Evolutionary conservation across 2,329 filamentous ascomycete species (phyloP).

Genomic region (Ophiocordyceps camponoti-saundersi): DNA sequence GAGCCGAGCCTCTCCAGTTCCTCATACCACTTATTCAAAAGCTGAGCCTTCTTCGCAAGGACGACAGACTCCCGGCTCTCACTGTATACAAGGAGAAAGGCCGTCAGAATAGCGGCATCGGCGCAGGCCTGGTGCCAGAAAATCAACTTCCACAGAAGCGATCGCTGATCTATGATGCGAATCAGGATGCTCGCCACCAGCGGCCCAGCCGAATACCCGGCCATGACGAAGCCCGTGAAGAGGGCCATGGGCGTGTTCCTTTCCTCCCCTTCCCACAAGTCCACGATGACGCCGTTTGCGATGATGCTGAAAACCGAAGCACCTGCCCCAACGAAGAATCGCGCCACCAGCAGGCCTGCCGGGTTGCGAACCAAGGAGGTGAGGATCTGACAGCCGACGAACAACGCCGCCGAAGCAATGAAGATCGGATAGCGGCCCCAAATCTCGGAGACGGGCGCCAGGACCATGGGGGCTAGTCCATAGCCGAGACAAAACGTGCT

Average conservation of each 20-base stretch:
- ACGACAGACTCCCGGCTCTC: conserved; percentile 74
- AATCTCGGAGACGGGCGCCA: conserved; percentile 78
- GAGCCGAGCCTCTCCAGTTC: conserved; percentile 47
- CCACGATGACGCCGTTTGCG: conserved; percentile 80
- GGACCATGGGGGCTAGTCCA: conserved; percentile 66
- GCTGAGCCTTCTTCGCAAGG: conserved; percentile 55
- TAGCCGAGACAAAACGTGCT: conserved; percentile 74
- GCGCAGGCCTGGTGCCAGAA: conserved; percentile 74
- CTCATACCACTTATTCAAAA: conserved; percentile 66
- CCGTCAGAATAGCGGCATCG: conserved; percentile 38
- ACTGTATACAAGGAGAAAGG: conserved; percentile 54
- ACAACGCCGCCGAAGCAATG: conserved; percentile 53
- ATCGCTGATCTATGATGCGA: conserved; percentile 30
- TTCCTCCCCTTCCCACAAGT: conserved; percentile 63
- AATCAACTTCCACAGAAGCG: conserved; percentile 61
- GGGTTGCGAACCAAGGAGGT: conserved; percentile 56
- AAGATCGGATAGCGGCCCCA: conserved; percentile 78
- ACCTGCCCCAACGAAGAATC: conserved; percentile 64
- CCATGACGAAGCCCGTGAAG: conserved; percentile 63
- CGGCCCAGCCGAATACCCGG: conserved; percentile 67
- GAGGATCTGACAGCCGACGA: conserved; percentile 51
- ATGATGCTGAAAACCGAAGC: conserved; percentile 71
- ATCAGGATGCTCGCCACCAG: conserved; percentile 55
- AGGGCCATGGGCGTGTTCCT: conserved; percentile 82
- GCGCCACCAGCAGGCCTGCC: conserved; percentile 55